phyloP scores from a whole-genome alignment of 2,329 filamentous ascomycete genomes.

The Penicillium concentricum region DNA sequence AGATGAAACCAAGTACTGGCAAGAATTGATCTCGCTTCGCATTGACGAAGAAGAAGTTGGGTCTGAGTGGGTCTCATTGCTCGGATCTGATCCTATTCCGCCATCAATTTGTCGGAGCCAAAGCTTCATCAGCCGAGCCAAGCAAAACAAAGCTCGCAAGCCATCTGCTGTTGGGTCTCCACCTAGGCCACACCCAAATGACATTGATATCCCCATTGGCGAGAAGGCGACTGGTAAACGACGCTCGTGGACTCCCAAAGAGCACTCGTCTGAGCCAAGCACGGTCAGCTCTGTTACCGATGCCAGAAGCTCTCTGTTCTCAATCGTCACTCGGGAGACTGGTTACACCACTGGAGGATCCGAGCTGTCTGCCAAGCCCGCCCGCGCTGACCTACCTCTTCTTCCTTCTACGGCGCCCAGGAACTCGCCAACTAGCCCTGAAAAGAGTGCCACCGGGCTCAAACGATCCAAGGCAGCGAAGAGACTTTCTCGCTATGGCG shows the following conservation, averaged over 20 bases:
- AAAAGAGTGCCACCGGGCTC: slow-evolving; percentile 34
- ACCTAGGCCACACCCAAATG: slow-evolving; percentile 44
- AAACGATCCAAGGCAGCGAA: slow-evolving; percentile 42
- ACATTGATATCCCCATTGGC: slow-evolving; percentile 62
- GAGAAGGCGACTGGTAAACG: slow-evolving; percentile 52
- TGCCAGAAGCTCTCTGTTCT: slow-evolving; percentile 29
- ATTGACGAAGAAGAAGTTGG: slow-evolving; percentile 75
- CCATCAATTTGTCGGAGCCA: slow-evolving; percentile 56
- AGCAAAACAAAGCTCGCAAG: slow-evolving; percentile 33
- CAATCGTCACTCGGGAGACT: slow-evolving; percentile 35
- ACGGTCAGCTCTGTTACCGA: slow-evolving; percentile 30
- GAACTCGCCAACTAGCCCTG: slow-evolving; percentile 22
- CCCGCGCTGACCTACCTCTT: slow-evolving; percentile 28
- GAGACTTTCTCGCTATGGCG: slow-evolving; percentile 40
- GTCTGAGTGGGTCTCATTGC: slow-evolving; percentile 81
- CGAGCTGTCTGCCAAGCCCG: slow-evolving; percentile 24
- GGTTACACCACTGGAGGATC: slow-evolving; percentile 29
- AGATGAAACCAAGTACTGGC: slow-evolving; percentile 65
- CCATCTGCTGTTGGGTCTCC: slow-evolving; percentile 22
- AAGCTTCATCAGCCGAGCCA: slow-evolving; percentile 51
- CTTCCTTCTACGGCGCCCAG: slow-evolving; percentile 29
- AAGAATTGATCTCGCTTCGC: slow-evolving; percentile 75
- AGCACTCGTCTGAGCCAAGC: slow-evolving; percentile 34
- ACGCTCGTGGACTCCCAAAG: slow-evolving; percentile 30
- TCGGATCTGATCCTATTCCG: slow-evolving; percentile 66